Base-by-base conservation (phyloP, 768 basidiomycete genomes). In the Hypsizygus marmoreus region DNA sequence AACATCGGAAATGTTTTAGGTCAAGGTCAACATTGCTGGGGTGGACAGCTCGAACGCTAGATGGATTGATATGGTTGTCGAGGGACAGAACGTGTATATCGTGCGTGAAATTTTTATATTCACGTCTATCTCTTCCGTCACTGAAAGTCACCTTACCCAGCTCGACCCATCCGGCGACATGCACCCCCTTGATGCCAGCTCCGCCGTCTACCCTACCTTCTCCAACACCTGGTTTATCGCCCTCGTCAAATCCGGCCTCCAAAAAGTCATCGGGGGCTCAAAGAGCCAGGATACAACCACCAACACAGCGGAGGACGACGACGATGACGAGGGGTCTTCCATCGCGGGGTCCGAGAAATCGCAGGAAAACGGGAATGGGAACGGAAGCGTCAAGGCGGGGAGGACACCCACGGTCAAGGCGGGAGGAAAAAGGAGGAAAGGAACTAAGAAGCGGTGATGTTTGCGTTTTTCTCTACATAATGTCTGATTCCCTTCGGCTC, bases 31-130 rank as follows among this genome's bases (percentile, higher is more conserved):
- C 58, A 65, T 87, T 4, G 83, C 84, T 10, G 81, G 77, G 23
- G 82, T 80, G 47, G 81, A 80, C 42, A 85, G 84, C 13, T 59
- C 69, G 17, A 62, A 65, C 23, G 78, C 74, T 6, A 79, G 75
- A 61, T 76, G 69, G 67, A 70, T 92, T 47, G 90, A 93, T 49
- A 82, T 92, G 82, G 74, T 91, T 14, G 91, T 95, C 9, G 87
- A 91, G 47, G 82, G 82, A 33, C 70, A 77, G 32, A 60, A 83
- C 28, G 89, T 93, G 30, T 93, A 79, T 67, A 74, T 92, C 45
- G 88, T 91, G 60, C 63, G 87, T 76, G 36, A 28, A 22, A 17
- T 3, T 38, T 12, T 11, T 31, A 23, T 31, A 31, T 36, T 41
- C n/a, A n/a, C n/a, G n/a, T n/a, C n/a, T n/a, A n/a, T n/a, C n/a